These are phyloP conservation scores for Colletotrichum sp. DNA, from an alignment of 2,329 filamentous ascomycete genomes.

Conservation along the genomic window DNA sequence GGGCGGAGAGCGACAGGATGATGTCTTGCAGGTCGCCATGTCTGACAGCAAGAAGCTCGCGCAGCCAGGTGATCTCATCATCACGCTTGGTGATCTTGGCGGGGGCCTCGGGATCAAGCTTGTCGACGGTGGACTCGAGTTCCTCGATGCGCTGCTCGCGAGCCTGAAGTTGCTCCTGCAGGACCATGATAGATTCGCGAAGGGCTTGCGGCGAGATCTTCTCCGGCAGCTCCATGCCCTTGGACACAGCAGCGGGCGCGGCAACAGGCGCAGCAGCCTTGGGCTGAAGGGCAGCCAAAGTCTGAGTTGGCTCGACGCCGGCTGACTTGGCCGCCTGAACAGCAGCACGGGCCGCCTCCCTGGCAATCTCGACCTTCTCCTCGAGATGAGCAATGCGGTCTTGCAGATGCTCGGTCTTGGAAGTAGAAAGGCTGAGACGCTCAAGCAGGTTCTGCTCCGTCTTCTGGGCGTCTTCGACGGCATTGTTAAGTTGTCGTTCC, in stretches of 20 bases:
- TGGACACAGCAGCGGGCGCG: slow-evolving; percentile 37
- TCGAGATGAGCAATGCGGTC: slow-evolving; percentile 86
- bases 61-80: slow-evolving; percentile 92
- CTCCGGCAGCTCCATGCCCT: slow-evolving; percentile 66
- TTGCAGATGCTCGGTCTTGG: slow-evolving; percentile 84
- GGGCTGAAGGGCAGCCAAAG: slow-evolving; percentile 33
- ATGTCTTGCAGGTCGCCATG: slow-evolving; percentile 93
- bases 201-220: slow-evolving; percentile 94
- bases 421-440: slow-evolving; percentile 79
- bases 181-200: slow-evolving; percentile 92
- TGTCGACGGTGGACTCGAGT: slow-evolving; percentile 74
- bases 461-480: slow-evolving; percentile 81
- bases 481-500: slow-evolving; percentile 74
- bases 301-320: slow-evolving; percentile 42
- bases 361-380: slow-evolving; percentile 89
- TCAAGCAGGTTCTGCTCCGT: slow-evolving; percentile 82
- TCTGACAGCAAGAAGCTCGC: slow-evolving; percentile 89
- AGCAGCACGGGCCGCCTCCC: slow-evolving; percentile 84
- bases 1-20: slow-evolving; percentile 77
- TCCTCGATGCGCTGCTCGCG: slow-evolving; percentile 90
- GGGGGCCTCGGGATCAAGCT: slow-evolving; percentile 77
- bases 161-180: slow-evolving; percentile 96
- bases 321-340: slow-evolving; percentile 73
- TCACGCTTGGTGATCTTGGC: slow-evolving; percentile 89
- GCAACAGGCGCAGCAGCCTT: slow-evolving; percentile 44